Conservation (phyloP, 1,139 yeast genomes). For the Pichia sp. region DNA sequence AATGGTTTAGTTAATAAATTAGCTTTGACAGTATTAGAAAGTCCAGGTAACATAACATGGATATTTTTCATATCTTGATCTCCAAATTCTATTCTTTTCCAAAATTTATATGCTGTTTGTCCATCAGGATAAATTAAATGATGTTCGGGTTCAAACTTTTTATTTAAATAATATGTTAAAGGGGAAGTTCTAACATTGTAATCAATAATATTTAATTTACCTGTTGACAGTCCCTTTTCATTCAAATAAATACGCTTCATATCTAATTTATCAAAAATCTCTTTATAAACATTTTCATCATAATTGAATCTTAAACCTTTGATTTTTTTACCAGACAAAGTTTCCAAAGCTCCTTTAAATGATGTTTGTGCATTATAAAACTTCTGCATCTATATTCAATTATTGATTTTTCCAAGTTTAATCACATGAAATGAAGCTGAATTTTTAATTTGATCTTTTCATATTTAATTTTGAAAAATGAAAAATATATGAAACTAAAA, state of each 20-base stretch:
- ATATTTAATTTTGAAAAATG: too few relatives aligned
- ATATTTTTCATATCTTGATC: slow-evolving; percentile 23
- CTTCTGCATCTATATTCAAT: slow-evolving; percentile 12
- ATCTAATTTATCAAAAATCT: slow-evolving; percentile 38
- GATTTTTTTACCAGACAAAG: slow-evolving; percentile 7
- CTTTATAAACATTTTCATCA: slow-evolving; percentile 7
- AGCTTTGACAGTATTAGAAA: slow-evolving; percentile 15
- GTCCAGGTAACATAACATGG: slow-evolving; percentile 6
- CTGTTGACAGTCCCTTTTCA: slow-evolving; percentile 8
- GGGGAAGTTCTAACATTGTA: slow-evolving; percentile 54
- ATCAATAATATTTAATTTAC: slow-evolving; percentile 53
- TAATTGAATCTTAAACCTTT: slow-evolving; percentile 15
- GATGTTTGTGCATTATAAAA: slow-evolving; percentile 11
- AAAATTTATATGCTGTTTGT: slow-evolving; percentile 43
- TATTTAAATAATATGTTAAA: slow-evolving; percentile 49
- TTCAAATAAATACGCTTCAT: slow-evolving; percentile 39
- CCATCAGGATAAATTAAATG: slow-evolving; percentile 45
- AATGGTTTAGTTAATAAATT: slow-evolving; percentile 18
- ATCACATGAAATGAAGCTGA: too few relatives aligned
- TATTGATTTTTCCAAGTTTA: neutral
- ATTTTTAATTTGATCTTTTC: too few relatives aligned
- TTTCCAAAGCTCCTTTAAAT: slow-evolving; percentile 6
- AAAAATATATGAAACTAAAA: too few relatives aligned
- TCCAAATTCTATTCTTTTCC: slow-evolving; percentile 31
- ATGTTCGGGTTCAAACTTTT: slow-evolving; percentile 49